These are phyloP conservation scores for Hemisphaericaspora xylofermentans DNA, from an alignment of 1,139 yeast genomes.

Conservation along the genomic window DNA sequence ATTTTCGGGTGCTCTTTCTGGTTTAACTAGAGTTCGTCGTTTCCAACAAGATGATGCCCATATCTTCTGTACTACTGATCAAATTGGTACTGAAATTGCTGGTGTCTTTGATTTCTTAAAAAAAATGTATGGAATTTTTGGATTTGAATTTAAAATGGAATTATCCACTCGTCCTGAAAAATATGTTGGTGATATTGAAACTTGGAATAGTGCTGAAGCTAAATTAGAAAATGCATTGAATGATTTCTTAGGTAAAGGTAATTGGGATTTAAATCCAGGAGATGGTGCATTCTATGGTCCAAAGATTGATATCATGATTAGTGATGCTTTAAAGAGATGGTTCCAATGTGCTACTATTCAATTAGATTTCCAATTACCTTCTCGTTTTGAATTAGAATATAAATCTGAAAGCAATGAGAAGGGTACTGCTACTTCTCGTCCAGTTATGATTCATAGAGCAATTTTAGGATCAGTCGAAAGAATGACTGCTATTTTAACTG, in stretches of 20 bases:
- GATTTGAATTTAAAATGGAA: slow-evolving; percentile 85
- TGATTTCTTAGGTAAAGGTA: slow-evolving; percentile 65
- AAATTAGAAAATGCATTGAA: slow-evolving; percentile 74
- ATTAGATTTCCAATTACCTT: slow-evolving; percentile 95
- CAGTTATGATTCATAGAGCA: slow-evolving; percentile 99
- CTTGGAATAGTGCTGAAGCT: slow-evolving; percentile 87
- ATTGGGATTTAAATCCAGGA: slow-evolving; percentile 91
- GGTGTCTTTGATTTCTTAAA: slow-evolving; percentile 78
- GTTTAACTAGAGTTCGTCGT: slow-evolving; percentile 93
- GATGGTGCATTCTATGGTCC: slow-evolving; percentile 99
- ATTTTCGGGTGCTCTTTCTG: slow-evolving; percentile 80
- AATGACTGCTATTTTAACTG: slow-evolving; percentile 96
- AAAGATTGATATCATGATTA: slow-evolving; percentile 90
- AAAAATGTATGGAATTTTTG: slow-evolving; percentile 78
- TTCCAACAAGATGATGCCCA: slow-evolving; percentile 99
- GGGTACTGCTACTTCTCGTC: slow-evolving; percentile 50
- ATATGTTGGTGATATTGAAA: slow-evolving; percentile 78
- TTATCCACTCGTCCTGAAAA: slow-evolving; percentile 94
- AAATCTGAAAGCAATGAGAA: slow-evolving; percentile 66
- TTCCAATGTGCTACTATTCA: slow-evolving; percentile 98
- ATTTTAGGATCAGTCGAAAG: slow-evolving; percentile 96
- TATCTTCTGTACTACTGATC: slow-evolving; percentile 89
- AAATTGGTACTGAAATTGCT: slow-evolving; percentile 79
- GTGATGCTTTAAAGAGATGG: slow-evolving; percentile 90
- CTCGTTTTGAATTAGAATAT: slow-evolving; percentile 84